Base-by-base conservation (phyloP, 805 yeast genomes). In the Candida krabiensis region DNA sequence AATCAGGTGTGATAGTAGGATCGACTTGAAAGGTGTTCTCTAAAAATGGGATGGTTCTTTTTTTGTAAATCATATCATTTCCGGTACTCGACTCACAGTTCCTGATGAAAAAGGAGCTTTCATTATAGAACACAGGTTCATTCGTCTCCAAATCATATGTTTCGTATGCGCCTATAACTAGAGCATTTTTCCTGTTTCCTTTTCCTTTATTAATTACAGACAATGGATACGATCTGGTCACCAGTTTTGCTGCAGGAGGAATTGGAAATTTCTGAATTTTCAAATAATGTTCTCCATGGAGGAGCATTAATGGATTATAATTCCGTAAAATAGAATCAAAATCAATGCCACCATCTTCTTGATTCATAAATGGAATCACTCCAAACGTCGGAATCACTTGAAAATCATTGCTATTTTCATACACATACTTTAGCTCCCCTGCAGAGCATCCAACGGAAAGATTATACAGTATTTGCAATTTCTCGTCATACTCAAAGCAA, bases 221-320 rank as follows among this genome's bases (percentile, higher is more conserved):
- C 36, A 91, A 69, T 32, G 96, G 89, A 46, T 59, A 67, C 41
- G 78, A 75, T 30, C 72, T 71, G 6, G 95, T 85, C 38, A 64
- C 71, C 30, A 89, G 62, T 2, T 65, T 59, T 3, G 82, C 95
- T 45, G 75, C 71, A 1, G 85, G 77, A 45, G 96, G 95, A 41
- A 91, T 71, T 41, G 95, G 93, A 70, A 75, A 80, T 61, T 81
- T 77, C 47, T 73, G 72, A 46, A 91, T 62, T 64, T 80, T 88
- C 52, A 90, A 70, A 64, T 85, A 91, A 63, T 91, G 97, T 67
- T 91, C 99, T 43, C 98, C 99, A 61, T 91, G 98, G 51, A 91
- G 75, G 56, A 91, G 73, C 64, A 83, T 73, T 79, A 88, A 83
- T 44, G 93, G 96, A 65, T 87, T 86, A 73, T 87, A 91, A 66